These are phyloP conservation scores for Glycine soja DNA, from an alignment of 306 rosid genomes.

Conservation along the genomic window DNA sequence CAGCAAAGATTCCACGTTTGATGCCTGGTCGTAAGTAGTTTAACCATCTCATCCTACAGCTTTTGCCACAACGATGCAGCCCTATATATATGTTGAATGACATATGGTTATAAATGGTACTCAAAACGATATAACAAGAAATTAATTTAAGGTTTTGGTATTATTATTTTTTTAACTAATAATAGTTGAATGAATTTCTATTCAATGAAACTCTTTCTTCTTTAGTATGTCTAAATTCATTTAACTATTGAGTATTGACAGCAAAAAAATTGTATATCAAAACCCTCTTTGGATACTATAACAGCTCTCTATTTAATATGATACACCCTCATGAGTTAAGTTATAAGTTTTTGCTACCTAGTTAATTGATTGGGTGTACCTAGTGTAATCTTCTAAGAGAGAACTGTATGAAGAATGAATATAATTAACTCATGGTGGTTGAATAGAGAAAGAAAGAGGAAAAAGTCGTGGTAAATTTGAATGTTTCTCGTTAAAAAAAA, in stretches of 20 bases:
- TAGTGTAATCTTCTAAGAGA: neutral
- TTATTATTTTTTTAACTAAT: neutral
- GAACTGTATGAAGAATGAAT: no score
- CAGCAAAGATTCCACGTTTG: constrained; percentile 72
- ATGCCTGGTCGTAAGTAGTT: constrained; percentile 75
- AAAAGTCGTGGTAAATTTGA: no score
- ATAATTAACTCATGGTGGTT: neutral
- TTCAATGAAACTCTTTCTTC: neutral
- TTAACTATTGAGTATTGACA: neutral
- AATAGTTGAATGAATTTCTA: neutral
- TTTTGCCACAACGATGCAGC: constrained; percentile 76
- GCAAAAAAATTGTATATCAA: neutral
- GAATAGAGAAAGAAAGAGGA: no score
- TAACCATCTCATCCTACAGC: constrained; percentile 84
- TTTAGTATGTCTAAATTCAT: neutral
- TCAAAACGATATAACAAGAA: neutral
- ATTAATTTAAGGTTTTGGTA: neutral
- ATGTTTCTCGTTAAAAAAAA: no score
- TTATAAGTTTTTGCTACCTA: neutral
- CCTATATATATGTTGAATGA: constrained; percentile 46
- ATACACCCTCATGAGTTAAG: neutral
- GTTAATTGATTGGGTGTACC: neutral
- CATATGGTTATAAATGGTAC: neutral
- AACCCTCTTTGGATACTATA: neutral
- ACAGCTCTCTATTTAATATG: neutral